These are phyloP conservation scores for Monilinia aucupariae DNA, from an alignment of 2,329 filamentous ascomycete genomes.

Conservation along the genomic window DNA sequence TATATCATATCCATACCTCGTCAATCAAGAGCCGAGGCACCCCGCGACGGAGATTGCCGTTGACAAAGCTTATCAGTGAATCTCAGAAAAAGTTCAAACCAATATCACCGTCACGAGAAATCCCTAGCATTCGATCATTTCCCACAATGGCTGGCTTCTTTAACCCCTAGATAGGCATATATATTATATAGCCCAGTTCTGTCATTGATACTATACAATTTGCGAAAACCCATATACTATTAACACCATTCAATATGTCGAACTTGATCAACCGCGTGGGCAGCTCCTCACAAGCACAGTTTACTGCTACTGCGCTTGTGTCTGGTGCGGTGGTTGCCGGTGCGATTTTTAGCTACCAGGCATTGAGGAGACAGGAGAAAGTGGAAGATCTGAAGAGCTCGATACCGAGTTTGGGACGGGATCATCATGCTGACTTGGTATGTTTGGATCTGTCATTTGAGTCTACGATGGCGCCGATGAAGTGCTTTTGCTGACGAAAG, in stretches of 20 bases:
- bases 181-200: not conserved
- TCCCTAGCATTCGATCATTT: not conserved
- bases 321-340: slow-evolving; percentile 56
- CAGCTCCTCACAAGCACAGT: slow-evolving; percentile 42
- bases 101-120: not conserved
- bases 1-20: not conserved
- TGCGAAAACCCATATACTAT: not conserved
- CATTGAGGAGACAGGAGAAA: slow-evolving; percentile 49
- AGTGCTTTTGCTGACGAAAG: slow-evolving; percentile 36
- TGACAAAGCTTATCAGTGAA: not conserved
- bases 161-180: not conserved
- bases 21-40: slow-evolving; percentile 8
- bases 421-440: slow-evolving; percentile 39
- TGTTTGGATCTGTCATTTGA: slow-evolving; percentile 15
- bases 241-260: slow-evolving; percentile 24
- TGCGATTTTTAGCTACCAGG: slow-evolving; percentile 58
- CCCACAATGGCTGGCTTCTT: not conserved
- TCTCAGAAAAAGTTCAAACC: slow-evolving; percentile 6
- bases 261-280: slow-evolving; percentile 30
- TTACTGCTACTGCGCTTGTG: slow-evolving; percentile 64
- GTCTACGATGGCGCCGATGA: not conserved
- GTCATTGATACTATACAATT: not conserved
- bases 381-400: slow-evolving; percentile 54
- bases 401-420: slow-evolving; percentile 43
- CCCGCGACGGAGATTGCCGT: slow-evolving; percentile 10